Evolutionary conservation across 2,329 filamentous ascomycete genomes (phyloP).

Genomic region (Neurospora sp.): DNA sequence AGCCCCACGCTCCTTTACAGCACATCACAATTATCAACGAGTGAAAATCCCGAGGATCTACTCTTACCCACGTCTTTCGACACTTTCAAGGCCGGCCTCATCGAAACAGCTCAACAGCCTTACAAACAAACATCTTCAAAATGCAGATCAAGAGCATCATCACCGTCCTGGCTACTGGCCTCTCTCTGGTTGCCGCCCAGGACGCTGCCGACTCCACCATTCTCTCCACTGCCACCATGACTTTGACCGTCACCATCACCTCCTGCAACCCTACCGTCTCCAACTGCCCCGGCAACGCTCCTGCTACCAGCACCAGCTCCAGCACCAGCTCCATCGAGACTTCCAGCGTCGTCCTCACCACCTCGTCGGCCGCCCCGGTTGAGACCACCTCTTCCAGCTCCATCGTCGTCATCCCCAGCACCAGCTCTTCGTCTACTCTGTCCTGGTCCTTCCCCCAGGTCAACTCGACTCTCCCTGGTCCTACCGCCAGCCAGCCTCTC

Average conservation of each 20-base stretch:
- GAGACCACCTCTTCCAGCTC: slow-evolving; percentile 4
- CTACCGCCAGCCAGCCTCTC: slow-evolving; percentile 16
- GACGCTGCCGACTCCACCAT: slow-evolving; percentile 30
- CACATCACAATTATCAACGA: background rate
- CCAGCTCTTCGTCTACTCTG: slow-evolving; percentile 11
- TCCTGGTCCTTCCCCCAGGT: slow-evolving; percentile 21
- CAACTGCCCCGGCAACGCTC: slow-evolving; percentile 31
- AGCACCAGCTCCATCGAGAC: slow-evolving; percentile 19
- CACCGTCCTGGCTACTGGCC: slow-evolving; percentile 30
- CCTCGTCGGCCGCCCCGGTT: slow-evolving; percentile 17
- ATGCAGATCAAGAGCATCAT: slow-evolving; percentile 37
- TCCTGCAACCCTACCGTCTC: slow-evolving; percentile 33
- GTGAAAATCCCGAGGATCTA: slow-evolving; percentile 4
- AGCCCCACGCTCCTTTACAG: slow-evolving; percentile 18
- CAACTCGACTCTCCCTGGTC: slow-evolving; percentile 23
- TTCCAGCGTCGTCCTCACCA: slow-evolving; percentile 17
- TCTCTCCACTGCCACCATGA: slow-evolving; percentile 36
- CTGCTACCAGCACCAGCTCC: slow-evolving; percentile 19
- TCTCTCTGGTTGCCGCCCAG: slow-evolving; percentile 26
- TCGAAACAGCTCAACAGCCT: slow-evolving; percentile 5
- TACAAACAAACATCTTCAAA: slow-evolving; percentile 21
- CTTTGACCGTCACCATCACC: slow-evolving; percentile 37
- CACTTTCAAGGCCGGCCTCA: slow-evolving; percentile 7
- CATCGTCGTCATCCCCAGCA: background rate
- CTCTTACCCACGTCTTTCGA: slow-evolving; percentile 3